phyloP scores from a whole-genome alignment of 305 asterid species.

The Rubia tinctorum region DNA sequence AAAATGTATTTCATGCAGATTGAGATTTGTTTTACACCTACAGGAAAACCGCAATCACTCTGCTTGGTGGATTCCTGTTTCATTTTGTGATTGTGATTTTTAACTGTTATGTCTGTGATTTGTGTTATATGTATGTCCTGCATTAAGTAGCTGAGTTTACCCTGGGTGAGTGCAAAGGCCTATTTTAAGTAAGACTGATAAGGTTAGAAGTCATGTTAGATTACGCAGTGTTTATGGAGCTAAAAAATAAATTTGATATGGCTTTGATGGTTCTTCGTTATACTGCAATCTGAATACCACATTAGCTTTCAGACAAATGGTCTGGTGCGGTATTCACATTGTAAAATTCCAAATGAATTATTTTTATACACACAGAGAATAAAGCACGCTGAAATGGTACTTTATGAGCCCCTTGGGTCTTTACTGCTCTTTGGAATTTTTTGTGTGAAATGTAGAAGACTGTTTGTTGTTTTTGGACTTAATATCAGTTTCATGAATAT shows the following conservation, averaged over 20 bases:
- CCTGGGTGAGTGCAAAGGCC: neutral
- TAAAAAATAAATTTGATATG: neutral
- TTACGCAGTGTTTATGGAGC: neutral
- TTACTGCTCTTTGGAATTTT: neutral
- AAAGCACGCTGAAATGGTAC: neutral
- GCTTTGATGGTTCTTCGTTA: neutral
- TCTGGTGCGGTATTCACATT: neutral
- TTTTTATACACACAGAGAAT: neutral
- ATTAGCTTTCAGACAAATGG: neutral
- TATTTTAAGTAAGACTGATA: neutral
- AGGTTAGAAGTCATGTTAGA: neutral
- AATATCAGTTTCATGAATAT: slow-evolving; percentile 6
- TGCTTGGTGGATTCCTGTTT: neutral
- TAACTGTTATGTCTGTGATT: neutral
- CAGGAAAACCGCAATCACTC: neutral
- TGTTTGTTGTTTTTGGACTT: neutral
- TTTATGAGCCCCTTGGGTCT: neutral
- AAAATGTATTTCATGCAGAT: neutral
- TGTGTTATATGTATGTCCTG: neutral
- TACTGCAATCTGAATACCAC: neutral
- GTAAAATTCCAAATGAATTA: neutral
- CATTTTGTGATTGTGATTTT: neutral
- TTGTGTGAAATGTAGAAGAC: neutral
- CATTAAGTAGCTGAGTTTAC: neutral
- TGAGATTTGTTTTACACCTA: neutral